Evolutionary conservation across 2,329 filamentous ascomycete genomes (phyloP).

Genomic region (Phyllosticta ampelicida): DNA sequence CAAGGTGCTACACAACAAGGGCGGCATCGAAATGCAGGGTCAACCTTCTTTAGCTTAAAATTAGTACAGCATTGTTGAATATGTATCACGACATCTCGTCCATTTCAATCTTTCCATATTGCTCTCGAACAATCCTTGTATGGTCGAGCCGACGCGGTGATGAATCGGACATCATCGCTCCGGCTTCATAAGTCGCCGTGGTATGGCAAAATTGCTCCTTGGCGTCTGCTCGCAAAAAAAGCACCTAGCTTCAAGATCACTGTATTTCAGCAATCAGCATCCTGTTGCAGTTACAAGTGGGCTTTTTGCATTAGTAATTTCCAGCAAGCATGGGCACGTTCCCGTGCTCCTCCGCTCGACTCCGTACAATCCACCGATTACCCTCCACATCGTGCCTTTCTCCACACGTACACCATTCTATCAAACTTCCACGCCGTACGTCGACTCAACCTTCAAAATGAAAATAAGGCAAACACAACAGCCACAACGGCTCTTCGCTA

Average conservation of each 20-base stretch:
- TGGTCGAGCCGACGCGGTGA: neutral
- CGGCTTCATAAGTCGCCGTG: neutral
- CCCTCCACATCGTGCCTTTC: neutral
- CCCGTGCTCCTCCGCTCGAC: neutral
- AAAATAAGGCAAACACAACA: neutral
- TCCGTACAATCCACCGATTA: neutral
- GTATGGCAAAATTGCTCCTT: neutral
- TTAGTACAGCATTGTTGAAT: neutral
- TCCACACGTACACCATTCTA: neutral
- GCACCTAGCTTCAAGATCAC: neutral
- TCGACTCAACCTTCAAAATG: neutral
- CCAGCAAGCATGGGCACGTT: neutral
- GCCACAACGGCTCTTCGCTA: neutral
- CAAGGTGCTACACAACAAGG: constrained; percentile 17
- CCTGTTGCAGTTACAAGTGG: neutral
- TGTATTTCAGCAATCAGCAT: neutral
- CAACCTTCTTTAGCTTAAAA: neutral
- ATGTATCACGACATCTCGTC: neutral
- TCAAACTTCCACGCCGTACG: neutral
- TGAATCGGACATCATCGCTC: neutral
- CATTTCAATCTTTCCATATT: neutral
- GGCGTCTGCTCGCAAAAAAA: neutral
- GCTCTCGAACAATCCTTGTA: neutral
- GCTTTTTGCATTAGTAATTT: neutral
- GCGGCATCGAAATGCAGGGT: constrained; percentile 20